Conservation (phyloP, 768 basidiomycete species). For the Macrolepiota dolichaula region DNA sequence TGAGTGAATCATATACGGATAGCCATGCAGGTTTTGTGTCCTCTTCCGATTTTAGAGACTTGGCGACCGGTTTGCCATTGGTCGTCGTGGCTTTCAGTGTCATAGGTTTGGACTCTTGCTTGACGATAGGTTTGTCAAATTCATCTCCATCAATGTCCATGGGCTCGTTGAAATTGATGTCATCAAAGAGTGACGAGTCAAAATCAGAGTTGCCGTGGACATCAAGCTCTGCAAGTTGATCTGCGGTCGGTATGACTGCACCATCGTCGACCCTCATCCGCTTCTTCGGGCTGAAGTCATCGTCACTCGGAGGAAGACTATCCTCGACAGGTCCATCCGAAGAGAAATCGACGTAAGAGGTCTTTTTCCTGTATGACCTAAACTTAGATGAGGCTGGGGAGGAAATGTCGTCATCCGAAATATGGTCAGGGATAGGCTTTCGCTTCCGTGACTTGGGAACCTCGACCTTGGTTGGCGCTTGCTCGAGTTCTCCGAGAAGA, state of each 20-base stretch:
- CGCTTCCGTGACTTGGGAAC: slow-evolving; percentile 53
- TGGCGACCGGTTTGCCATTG: slow-evolving; percentile 15
- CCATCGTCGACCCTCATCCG: slow-evolving; percentile 45
- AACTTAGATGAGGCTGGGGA: slow-evolving; percentile 31
- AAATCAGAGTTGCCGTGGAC: slow-evolving; percentile 50
- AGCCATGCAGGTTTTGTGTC: slow-evolving; percentile 62
- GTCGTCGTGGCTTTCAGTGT: slow-evolving; percentile 16
- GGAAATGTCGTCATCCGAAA: slow-evolving; percentile 30
- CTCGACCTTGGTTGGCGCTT: slow-evolving; percentile 33
- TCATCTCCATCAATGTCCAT: slow-evolving; percentile 55
- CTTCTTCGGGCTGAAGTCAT: slow-evolving; percentile 70
- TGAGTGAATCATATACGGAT: slow-evolving; percentile 69
- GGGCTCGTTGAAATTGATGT: slow-evolving; percentile 60
- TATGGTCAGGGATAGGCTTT: slow-evolving; percentile 53
- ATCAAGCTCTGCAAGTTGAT: slow-evolving; percentile 55
- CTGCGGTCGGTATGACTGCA: slow-evolving; percentile 51
- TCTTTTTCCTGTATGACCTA: slow-evolving; percentile 28
- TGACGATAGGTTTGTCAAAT: slow-evolving; percentile 35
- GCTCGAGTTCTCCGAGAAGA: slow-evolving; percentile 72
- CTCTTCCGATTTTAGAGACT: slow-evolving; percentile 44
- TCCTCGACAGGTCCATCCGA: slow-evolving; percentile 45
- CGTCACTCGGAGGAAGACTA: slow-evolving; percentile 51
- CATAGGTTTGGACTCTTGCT: slow-evolving; percentile 18
- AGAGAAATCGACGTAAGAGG: slow-evolving; percentile 37
- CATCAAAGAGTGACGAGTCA: slow-evolving; percentile 45